phyloP scores from a whole-genome alignment of 1,139 yeast species.

The Scheffersomyces parashehatae region DNA sequence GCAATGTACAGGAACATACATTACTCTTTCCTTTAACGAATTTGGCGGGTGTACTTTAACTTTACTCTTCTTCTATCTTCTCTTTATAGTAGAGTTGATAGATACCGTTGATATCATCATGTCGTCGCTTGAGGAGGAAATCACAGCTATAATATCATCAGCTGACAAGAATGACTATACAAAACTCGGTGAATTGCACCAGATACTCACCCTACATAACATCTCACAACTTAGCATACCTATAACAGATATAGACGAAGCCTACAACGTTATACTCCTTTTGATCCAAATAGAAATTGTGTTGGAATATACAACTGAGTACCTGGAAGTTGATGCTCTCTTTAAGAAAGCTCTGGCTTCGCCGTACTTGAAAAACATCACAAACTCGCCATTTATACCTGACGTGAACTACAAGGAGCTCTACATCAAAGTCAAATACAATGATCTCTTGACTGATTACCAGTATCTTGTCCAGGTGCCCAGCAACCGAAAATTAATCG shows the following conservation, averaged over 20 bases:
- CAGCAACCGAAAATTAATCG: conserved; percentile 27
- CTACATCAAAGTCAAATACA: conserved; percentile 14
- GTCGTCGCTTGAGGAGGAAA: no score
- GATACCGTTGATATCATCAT: no score
- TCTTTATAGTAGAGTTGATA: no score
- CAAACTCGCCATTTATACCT: background rate
- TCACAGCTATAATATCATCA: no score
- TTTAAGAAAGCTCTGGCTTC: background rate
- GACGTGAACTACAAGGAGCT: conserved; percentile 2
- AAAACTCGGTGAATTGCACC: background rate
- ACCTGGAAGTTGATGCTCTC: background rate
- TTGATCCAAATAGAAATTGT: background rate
- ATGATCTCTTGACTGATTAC: conserved; percentile 33
- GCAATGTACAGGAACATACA: no score
- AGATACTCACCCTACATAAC: background rate
- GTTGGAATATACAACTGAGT: background rate
- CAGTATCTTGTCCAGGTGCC: conserved; percentile 24
- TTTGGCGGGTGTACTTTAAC: no score
- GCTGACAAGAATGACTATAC: background rate
- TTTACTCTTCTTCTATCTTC: no score
- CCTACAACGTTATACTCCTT: background rate
- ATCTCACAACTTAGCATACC: background rate
- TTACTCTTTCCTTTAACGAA: no score
- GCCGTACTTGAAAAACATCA: background rate
- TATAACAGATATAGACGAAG: background rate